Conservation (phyloP, 2,329 filamentous ascomycete genomes). For the Ophiostoma sp. region DNA sequence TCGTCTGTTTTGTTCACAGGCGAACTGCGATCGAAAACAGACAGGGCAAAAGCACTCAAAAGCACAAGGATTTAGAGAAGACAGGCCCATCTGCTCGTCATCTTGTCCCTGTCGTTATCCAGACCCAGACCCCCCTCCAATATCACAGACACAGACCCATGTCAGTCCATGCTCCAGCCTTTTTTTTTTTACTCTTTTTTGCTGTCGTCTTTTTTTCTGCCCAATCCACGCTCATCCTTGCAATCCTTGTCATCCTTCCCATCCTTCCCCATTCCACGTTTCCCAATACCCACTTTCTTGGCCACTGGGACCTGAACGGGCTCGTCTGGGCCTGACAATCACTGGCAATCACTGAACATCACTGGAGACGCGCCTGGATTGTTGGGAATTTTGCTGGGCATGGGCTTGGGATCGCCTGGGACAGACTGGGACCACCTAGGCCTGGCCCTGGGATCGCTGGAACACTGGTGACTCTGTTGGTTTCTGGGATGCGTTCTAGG, state of each 20-base stretch:
- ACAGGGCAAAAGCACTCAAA: background rate
- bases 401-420: background rate
- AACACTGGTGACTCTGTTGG: background rate
- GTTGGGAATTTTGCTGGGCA: background rate
- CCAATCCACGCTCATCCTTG: background rate
- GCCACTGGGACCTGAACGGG: background rate
- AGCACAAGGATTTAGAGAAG: background rate
- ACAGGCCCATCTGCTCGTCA: constrained; percentile 17
- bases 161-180: background rate
- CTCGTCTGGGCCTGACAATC: background rate
- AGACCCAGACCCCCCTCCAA: constrained; percentile 6
- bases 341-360: background rate
- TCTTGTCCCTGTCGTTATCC: background rate
- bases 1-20: background rate
- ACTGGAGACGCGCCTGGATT: background rate
- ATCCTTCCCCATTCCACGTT: constrained; percentile 13
- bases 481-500: background rate
- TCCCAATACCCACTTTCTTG: background rate
- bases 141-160: constrained; percentile 8
- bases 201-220: background rate
- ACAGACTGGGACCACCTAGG: background rate
- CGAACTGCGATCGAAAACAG: background rate
- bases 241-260: background rate
- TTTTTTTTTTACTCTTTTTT: background rate
- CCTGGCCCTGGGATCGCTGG: background rate